These are phyloP conservation scores for Lichtheimia ramosa DNA, from an alignment of 371 early-diverging fungal genomes.

Conservation along the genomic window DNA sequence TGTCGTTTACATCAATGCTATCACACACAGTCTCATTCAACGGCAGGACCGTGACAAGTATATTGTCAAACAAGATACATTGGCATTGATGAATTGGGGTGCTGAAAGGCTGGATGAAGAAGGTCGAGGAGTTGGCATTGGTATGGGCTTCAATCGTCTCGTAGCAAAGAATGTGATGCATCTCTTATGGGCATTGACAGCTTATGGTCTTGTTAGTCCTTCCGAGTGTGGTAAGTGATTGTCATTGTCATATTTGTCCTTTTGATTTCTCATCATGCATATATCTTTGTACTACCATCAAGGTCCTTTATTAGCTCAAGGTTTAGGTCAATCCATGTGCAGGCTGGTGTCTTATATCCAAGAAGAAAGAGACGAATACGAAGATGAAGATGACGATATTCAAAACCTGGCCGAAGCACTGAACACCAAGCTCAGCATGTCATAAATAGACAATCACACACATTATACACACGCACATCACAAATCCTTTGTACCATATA, in stretches of 20 bases:
- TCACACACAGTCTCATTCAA: conserved; percentile 27
- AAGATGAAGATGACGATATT: conserved; percentile 39
- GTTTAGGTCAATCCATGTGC: conserved; percentile 37
- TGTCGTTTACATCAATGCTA: conserved; percentile 38
- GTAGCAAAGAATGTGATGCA: conserved; percentile 49
- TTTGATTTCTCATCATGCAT: too few relatives aligned
- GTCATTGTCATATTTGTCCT: background rate
- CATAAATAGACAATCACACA: background rate
- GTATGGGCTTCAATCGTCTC: conserved; percentile 43
- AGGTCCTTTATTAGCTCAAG: conserved; percentile 28
- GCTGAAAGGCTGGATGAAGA: conserved; percentile 46
- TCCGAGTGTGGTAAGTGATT: conserved; percentile 37
- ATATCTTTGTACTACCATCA: background rate
- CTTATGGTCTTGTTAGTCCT: conserved; percentile 26
- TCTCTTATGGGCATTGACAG: conserved; percentile 42
- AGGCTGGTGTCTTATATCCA: conserved; percentile 40
- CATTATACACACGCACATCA: background rate
- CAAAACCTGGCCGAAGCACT: conserved; percentile 40
- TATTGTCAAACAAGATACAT: conserved; percentile 30
- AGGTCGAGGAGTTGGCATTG: conserved; percentile 41
- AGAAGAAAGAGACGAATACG: conserved; percentile 36
- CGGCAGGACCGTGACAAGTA: conserved; percentile 14
- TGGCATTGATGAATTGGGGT: conserved; percentile 36
- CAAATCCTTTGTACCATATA: background rate
- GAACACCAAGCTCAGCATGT: conserved; percentile 37